A percentile compares a stretch with the other conserved stretches of the same genome.
Conservation (phyloP, 2,329 filamentous ascomycete genomes). For the Alternaria brassicicola region DNA sequence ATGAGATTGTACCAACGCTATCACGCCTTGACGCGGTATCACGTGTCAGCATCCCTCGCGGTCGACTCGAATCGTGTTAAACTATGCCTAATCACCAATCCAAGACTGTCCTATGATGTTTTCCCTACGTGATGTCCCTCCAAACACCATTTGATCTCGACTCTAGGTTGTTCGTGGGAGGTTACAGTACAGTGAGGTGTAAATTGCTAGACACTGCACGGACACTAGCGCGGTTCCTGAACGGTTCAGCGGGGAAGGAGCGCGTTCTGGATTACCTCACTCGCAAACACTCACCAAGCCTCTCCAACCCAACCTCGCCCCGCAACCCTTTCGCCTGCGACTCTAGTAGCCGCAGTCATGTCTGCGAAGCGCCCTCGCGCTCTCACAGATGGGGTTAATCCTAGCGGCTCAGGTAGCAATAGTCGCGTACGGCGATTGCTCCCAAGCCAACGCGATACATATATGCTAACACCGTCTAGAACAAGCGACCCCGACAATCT, state of each 20-base stretch:
- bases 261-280: conserved; percentile 25
- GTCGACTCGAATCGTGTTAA: neutral
- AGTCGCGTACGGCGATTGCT: conserved; percentile 27
- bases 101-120: neutral
- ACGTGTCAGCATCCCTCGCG: conserved; percentile 8
- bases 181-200: neutral
- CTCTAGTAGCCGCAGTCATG: conserved; percentile 21
- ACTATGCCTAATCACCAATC: too few relatives aligned
- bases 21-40: conserved; percentile 20
- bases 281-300: neutral
- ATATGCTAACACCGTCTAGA: conserved; percentile 29
- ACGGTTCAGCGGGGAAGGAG: conserved; percentile 24
- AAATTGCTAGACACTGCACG: neutral
- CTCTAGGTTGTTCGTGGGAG: neutral
- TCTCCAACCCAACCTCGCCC: neutral
- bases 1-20: neutral
- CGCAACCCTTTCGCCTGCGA: neutral
- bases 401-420: conserved; percentile 13
- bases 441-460: neutral
- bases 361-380: conserved; percentile 43
- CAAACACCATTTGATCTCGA: neutral
- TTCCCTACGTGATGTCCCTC: neutral
- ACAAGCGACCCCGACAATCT: conserved; percentile 40
- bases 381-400: conserved; percentile 26
- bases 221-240: conserved; percentile 16